Base-by-base conservation (phyloP, 495 filamentous ascomycete species). In the Hyphodiscus hymeniophilus region DNA sequence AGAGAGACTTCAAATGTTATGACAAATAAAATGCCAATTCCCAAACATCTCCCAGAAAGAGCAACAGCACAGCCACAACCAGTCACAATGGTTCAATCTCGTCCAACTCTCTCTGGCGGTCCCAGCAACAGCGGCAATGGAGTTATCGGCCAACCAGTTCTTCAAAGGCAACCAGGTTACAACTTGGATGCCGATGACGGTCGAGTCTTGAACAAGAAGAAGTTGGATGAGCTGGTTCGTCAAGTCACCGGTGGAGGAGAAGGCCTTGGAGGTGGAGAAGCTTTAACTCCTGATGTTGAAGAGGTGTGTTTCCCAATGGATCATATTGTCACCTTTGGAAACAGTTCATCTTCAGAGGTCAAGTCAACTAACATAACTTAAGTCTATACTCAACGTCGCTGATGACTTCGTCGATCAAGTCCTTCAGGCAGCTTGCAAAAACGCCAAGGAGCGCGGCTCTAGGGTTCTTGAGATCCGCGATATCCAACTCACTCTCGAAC, bases 401-500 rank as follows among this genome's bases (percentile, higher is more conserved):
- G 94, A 98, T 58, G 83, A 90, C 52, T 98, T 97, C 55, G 83
- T 97, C 44, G 92, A 98, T 62, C 81, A 85, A 58, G 85, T 97
- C 45, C 76, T 95, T 23, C 82, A 82, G 47, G 71, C 78, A 15
- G 89, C 92, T 23, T 98, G 92, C 67, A 84, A 84, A 53, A 80
- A 94, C 42, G 88, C 92, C 58, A 98, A 97, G 66, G 77, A 94
- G 36, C 85, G 92, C 21, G 82, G 84, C n/a, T 88, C 85, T 10
- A 85, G 87, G 47, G 79, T 81, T 0, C 81, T 98, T 7, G 92
- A 98, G 55, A 82, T 95, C 40, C 86, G 89, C 52, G 92, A 98
- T 62, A 77, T 98, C 41, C 92, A 96, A 67, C 82, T 96, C 26
- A 82, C 95, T 20, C 82, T 98, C 15, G 92, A 98, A 69, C 85